Evolutionary conservation across 1,284 basidiomycete genomes (phyloP).

Genomic region (Calocybe gambosa): DNA sequence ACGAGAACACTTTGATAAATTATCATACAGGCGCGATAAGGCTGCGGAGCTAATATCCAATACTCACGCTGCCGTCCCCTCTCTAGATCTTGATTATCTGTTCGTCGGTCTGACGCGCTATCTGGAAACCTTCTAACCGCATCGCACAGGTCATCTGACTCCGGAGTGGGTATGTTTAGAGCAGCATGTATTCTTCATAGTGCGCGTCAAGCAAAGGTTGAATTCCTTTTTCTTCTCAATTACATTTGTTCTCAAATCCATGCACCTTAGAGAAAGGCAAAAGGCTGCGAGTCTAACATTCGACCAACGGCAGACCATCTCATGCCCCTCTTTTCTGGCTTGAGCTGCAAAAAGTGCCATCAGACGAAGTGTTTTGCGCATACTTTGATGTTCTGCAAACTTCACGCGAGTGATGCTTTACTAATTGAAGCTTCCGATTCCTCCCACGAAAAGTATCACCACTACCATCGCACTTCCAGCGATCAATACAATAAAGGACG

Average conservation of each 20-base stretch:
- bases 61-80: neutral
- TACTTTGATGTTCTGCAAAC: constrained; percentile 31
- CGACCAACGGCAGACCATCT: constrained; percentile 19
- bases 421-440: constrained; percentile 25
- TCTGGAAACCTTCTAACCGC: neutral
- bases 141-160: constrained; percentile 1
- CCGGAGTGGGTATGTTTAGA: constrained; percentile 24
- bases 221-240: neutral
- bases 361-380: constrained; percentile 44
- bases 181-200: constrained; percentile 30
- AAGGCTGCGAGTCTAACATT: constrained; percentile 12
- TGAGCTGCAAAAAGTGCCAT: constrained; percentile 49
- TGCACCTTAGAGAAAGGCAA: constrained; percentile 8
- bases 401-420: constrained; percentile 51
- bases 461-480: constrained; percentile 29
- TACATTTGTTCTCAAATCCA: neutral
- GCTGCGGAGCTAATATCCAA: constrained; percentile 22
- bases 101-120: neutral
- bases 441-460: constrained; percentile 37
- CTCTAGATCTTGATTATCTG: neutral
- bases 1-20: constrained; percentile 34
- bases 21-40: constrained; percentile 24
- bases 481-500: constrained; percentile 21
- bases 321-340: constrained; percentile 18
- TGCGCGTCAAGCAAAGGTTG: constrained; percentile 17